Conservation (phyloP, 1,284 basidiomycete genomes). For the Ganoderma lucidum region DNA sequence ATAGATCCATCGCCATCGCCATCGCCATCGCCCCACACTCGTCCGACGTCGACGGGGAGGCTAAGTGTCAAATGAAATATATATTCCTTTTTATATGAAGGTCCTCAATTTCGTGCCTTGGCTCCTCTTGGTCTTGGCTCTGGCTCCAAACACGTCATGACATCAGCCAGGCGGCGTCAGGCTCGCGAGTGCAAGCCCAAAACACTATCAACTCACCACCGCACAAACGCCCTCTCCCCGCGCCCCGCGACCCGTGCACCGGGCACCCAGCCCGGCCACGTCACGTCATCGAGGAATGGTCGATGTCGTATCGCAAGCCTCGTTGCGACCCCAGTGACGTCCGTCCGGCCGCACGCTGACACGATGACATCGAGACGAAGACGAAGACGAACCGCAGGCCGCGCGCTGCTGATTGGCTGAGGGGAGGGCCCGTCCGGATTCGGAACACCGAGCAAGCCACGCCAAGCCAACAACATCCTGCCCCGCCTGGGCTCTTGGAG, state of each 20-base stretch:
- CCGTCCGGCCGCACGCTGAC: not conserved
- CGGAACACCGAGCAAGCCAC: conserved; percentile 5
- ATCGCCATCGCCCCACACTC: not conserved
- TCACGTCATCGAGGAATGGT: conserved; percentile 4
- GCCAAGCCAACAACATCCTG: not conserved
- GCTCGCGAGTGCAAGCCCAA: not conserved
- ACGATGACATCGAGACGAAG: conserved; percentile 5
- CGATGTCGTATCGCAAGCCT: not conserved
- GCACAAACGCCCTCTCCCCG: not conserved
- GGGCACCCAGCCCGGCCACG: not conserved
- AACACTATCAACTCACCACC: not conserved
- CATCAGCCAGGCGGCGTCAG: not conserved
- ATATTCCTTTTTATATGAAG: not conserved
- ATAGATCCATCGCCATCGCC: not conserved
- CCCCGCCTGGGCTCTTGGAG: not conserved
- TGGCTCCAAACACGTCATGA: not conserved
- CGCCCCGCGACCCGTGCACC: not conserved
- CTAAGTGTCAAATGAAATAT: not conserved
- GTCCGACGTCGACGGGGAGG: not conserved
- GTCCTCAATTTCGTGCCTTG: conserved; percentile 3
- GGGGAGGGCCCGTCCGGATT: not conserved
- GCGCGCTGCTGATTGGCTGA: not conserved
- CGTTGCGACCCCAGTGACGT: conserved; percentile 7
- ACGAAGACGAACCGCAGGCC: not conserved
- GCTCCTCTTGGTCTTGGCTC: too few species aligned